phyloP scores from a whole-genome alignment of 1,139 yeast species.

The Candida gigantensis region DNA sequence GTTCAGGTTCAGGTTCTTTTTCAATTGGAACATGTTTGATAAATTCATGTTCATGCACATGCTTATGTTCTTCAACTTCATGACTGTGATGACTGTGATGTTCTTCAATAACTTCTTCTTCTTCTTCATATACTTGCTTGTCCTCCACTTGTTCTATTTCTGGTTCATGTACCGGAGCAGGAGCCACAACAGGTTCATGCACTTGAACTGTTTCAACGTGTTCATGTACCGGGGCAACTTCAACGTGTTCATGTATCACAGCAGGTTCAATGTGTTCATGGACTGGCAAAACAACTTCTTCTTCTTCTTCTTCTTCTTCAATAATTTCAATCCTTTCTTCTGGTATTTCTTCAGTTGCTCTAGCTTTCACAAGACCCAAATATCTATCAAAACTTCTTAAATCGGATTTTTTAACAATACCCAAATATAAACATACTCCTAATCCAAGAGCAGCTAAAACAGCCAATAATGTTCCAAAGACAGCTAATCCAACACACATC shows the following conservation, averaged over 20 bases:
- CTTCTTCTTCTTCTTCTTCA: conserved; percentile 3
- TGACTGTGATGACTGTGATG: too few relatives aligned
- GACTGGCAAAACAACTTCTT: conserved; percentile 1
- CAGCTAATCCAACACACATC: conserved; percentile 5
- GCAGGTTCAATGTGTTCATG: too few relatives aligned
- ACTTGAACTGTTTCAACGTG: conserved; percentile 1
- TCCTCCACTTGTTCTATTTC: conserved; percentile 3
- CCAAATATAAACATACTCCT: conserved; percentile 35
- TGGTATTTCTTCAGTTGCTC: conserved; percentile 5
- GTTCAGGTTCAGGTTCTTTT: background rate
- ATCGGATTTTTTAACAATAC: conserved; percentile 14
- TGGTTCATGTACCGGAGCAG: background rate
- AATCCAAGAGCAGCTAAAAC: conserved; percentile 10
- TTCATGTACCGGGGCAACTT: too few relatives aligned
- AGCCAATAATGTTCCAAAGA: conserved; percentile 24
- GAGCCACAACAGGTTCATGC: background rate
- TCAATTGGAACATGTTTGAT: background rate
- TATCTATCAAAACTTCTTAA: conserved; percentile 3
- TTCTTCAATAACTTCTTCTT: too few relatives aligned
- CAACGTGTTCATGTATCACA: too few relatives aligned
- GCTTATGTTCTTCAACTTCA: too few relatives aligned
- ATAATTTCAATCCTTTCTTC: conserved; percentile 10
- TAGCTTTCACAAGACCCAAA: conserved; percentile 2
- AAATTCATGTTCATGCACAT: background rate
- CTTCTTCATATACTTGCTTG: too few relatives aligned